Evolutionary conservation across 257 asterid genomes (phyloP).

Genomic region (Perilla frutescens): DNA sequence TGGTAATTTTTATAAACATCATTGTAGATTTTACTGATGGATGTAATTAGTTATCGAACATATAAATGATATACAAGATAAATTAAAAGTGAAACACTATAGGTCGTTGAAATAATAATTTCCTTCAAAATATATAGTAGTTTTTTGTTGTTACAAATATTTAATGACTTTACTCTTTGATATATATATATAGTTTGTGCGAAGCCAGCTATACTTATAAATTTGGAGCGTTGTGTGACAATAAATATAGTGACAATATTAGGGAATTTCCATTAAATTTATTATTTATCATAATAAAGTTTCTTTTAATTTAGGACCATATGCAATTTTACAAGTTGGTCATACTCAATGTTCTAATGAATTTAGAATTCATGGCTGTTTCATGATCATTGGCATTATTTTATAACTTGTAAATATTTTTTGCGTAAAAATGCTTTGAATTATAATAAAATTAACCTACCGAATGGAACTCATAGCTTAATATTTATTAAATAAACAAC

Average conservation of each 20-base stretch:
- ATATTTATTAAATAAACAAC: too few relatives aligned
- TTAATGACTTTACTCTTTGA: slow-evolving; percentile 23
- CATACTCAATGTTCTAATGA: slow-evolving; percentile 15
- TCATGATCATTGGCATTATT: background rate
- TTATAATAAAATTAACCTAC: background rate
- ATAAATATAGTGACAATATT: slow-evolving; percentile 29
- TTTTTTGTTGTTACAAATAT: slow-evolving; percentile 10
- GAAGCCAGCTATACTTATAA: slow-evolving; percentile 9
- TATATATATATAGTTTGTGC: slow-evolving; percentile 13
- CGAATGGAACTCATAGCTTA: too few relatives aligned
- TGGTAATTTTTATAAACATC: too few relatives aligned
- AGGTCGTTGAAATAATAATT: slow-evolving; percentile 36
- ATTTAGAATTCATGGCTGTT: background rate
- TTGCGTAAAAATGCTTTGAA: too few relatives aligned
- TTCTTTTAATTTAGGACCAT: slow-evolving; percentile 12
- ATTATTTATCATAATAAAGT: slow-evolving; percentile 16
- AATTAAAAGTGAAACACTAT: background rate
- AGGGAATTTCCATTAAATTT: slow-evolving; percentile 12
- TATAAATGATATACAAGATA: background rate
- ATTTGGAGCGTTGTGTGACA: slow-evolving; percentile 21
- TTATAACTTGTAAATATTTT: background rate
- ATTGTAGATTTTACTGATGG: too few relatives aligned
- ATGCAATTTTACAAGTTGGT: slow-evolving; percentile 20
- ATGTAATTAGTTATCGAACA: background rate
- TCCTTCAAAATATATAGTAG: slow-evolving; percentile 6